Conservation (phyloP, 306 rosid genomes). For the Lathyrus oleraceus region DNA sequence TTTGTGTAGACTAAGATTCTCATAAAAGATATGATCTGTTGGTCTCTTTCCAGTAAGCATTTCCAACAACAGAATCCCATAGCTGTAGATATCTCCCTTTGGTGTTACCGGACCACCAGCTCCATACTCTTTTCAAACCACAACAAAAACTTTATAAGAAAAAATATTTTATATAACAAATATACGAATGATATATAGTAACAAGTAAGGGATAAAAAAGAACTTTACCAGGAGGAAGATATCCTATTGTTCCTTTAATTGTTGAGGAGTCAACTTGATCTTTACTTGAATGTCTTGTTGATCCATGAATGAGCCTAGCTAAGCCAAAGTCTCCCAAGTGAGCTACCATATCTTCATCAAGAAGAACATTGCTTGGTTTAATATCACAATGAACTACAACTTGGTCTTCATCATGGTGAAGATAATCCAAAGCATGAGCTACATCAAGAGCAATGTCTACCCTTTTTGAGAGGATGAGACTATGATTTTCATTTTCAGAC, state of each 20-base stretch:
- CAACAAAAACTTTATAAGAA: not conserved
- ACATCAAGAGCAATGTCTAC: slow-evolving; percentile 42
- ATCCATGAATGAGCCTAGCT: slow-evolving; percentile 34
- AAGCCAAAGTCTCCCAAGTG: slow-evolving; percentile 50
- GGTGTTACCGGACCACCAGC: slow-evolving; percentile 6
- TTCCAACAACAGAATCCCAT: slow-evolving; percentile 29
- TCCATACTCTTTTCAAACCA: slow-evolving; percentile 19
- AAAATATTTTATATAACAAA: not conserved
- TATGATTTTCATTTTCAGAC: not conserved
- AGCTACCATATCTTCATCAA: slow-evolving; percentile 40
- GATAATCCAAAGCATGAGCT: slow-evolving; percentile 45
- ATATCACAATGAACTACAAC: slow-evolving; percentile 45
- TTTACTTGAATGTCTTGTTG: not conserved
- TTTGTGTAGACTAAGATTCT: slow-evolving; percentile 20
- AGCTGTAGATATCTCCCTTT: slow-evolving; percentile 35
- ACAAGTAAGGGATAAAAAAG: not conserved
- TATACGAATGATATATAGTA: too few species aligned
- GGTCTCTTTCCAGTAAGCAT: slow-evolving; percentile 34
- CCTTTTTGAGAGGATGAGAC: slow-evolving; percentile 10
- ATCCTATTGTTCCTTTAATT: slow-evolving; percentile 44
- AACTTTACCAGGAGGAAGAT: slow-evolving; percentile 38
- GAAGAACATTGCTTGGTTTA: slow-evolving; percentile 51
- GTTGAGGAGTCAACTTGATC: slow-evolving; percentile 27
- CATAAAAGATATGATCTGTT: slow-evolving; percentile 26
- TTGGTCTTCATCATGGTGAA: slow-evolving; percentile 35